Base-by-base conservation (phyloP, 2,329 filamentous ascomycete genomes). In the Monilinia laxa region DNA sequence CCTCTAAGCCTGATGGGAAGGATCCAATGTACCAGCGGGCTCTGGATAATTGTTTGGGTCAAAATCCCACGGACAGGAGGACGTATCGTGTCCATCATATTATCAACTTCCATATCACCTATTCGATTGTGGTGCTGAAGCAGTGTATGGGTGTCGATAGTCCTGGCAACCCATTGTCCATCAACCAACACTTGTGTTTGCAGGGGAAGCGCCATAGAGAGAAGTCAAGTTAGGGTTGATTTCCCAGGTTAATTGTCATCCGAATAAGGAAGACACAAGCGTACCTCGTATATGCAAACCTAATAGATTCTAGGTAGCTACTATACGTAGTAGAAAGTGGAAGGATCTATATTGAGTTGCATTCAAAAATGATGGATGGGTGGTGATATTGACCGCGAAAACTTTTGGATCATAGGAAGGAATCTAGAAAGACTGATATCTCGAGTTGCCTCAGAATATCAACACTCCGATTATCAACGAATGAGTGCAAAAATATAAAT, bases 1-100 rank as follows among this genome's bases (percentile, higher is more conserved):
- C 88, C 88, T 67, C 93, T 85, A 68, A 98, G 81, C 68, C 89
- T 86, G n/a, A 89, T 91, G 16, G 93, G 91, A 18, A 97, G 80
- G 54, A 97, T 89, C 81, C 85, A 90, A 74, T 89, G 89, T 66
- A 90, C 84, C 47, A 90, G 81, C 1, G 93, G 90, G 70, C 91
- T 96, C 64, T 88, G 85, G 62, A 94, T 81, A 40, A 96, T 77
- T 0, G 93, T 97, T 74, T 85, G 88, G 0, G 92, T 92, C 56
- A 98, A 81, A 42, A 98, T 75, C 4, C 92, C 95, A 68, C 88
- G 84, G 25, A 78, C 79, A 7, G 89, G 86, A 40, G 80, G 78
- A 62, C 74, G 79, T 57, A 74, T 68, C 25, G 70, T 66, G 66
- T 73, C 77, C 62, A 70, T 67, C 31, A 74, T 62, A 70, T 75